Evolutionary conservation across 2,329 filamentous ascomycete genomes (phyloP), one percentile per base, ranked within the genome.

Genomic region (Onygenales sp.): DNA sequence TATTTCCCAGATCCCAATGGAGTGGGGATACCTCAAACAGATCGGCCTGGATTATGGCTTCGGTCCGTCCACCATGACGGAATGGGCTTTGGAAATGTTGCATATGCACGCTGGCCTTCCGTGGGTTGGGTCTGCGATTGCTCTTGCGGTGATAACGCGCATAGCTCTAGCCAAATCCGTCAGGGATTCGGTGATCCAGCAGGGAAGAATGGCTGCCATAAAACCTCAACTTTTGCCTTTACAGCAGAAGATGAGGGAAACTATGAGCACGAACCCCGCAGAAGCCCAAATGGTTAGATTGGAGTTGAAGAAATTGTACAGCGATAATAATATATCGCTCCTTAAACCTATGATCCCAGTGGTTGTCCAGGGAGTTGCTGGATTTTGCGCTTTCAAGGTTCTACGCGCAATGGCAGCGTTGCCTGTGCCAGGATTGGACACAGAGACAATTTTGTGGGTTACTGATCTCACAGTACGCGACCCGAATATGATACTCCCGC

Each of bases 41-140:
- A 76, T 97, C 9, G 93, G 93, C 3, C 75, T 98, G 21, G 88
- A 97, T 63, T 97, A 86, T 64, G 90, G 92, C 65, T 91, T 76
- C 75, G 92, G 92, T 13, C 82, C 87, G 5, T 88, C 90, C 0
- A 73, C 84, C 3, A 60, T 82, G 13, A 83, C 93, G 69, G 79
- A 96, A 72, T 91, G 79, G 77, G 21, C 81, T 2, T 72, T 97
- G 9, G 93, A 98, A 75, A 83, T 92, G 66, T 66, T 94, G 42
- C 89, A 98, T 71, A 76, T 96, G 57, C 85, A 79, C 61, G 73
- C 66, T 6, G 89, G 86, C 38, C 71, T 89, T 53, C 88, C 89
- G 10, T 97, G 93, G 93, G 90, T 87, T 77, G 83, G 75, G 1
- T 82, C 87, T 55, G 86, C 96, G 61, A 69, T 85, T 44, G 69